Percentiles rank a stretch among this genome's conserved stretches.
phyloP scores from a whole-genome alignment of 345 rosid genomes.

The Dovyalis caffra region DNA sequence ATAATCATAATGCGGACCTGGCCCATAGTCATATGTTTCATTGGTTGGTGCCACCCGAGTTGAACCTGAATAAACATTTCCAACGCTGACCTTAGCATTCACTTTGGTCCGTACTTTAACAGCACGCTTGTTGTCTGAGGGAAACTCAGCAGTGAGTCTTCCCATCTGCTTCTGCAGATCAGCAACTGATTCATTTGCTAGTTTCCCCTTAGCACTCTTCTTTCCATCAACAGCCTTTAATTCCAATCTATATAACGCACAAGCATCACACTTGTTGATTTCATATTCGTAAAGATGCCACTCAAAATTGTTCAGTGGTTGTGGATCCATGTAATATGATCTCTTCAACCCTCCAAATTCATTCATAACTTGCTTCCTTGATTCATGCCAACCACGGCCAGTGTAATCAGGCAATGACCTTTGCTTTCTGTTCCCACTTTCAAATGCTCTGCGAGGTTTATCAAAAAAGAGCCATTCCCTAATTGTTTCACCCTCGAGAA shows the following conservation, averaged over 20 bases:
- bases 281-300: conserved; percentile 99
- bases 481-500: conserved; percentile 82
- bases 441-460: conserved; percentile 95
- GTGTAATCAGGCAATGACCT: conserved; percentile 95
- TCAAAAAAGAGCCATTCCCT: conserved; percentile 99
- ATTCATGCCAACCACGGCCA: conserved; percentile 99
- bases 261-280: conserved; percentile 86
- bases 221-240: conserved; percentile 92
- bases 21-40: conserved; percentile 54
- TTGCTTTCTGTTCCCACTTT: conserved; percentile 97
- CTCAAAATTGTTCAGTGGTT: conserved; percentile 81
- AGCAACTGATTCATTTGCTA: conserved; percentile 69
- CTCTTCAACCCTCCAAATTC: conserved; percentile 91
- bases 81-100: conserved; percentile 39
- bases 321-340: conserved; percentile 99
- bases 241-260: conserved; percentile 94
- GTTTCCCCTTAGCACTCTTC: conserved; percentile 74
- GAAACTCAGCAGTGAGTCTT: conserved; percentile 84
- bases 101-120: conserved; percentile 65
- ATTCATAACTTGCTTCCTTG: conserved; percentile 93
- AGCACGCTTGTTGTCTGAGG: conserved; percentile 69
- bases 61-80: conserved; percentile 39
- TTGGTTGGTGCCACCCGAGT: conserved; percentile 42
- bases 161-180: conserved; percentile 98
- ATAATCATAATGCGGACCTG: conserved; percentile 60